Percentiles rank a stretch among this genome's conserved stretches.
These are phyloP conservation scores for Tetrahymena malaccensis DNA, from an alignment of 73 alveolate genomes.

Conservation along the genomic window DNA sequence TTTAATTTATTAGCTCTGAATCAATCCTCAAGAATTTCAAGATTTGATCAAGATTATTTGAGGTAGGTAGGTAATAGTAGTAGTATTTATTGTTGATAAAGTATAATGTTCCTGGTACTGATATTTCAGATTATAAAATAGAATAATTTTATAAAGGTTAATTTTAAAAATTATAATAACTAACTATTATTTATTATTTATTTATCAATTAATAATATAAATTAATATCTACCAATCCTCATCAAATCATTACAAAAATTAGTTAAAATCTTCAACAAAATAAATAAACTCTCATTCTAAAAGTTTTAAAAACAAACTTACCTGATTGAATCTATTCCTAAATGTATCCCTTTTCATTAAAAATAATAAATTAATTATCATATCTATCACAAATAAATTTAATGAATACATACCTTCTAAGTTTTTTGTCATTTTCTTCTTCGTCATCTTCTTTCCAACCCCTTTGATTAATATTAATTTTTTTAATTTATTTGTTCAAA, in stretches of 20 bases:
- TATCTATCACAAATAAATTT: too few relatives aligned
- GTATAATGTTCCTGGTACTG: neutral
- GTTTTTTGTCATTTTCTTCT: neutral
- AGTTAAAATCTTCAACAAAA: neutral
- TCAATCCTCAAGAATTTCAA: neutral
- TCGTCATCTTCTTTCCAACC: neutral
- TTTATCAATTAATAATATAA: too few relatives aligned
- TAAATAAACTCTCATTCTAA: too few relatives aligned
- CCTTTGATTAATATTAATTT: neutral
- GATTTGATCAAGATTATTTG: neutral
- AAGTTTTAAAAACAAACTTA: neutral
- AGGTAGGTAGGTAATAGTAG: neutral
- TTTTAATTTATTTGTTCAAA: neutral
- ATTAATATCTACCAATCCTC: neutral
- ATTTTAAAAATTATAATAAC: neutral
- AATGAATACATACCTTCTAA: neutral
- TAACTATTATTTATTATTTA: neutral
- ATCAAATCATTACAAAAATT: neutral
- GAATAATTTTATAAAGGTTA: neutral
- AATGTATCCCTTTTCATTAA: neutral
- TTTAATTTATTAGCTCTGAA: neutral
- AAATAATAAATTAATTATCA: too few relatives aligned
- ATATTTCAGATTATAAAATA: neutral
- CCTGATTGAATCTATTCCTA: neutral
- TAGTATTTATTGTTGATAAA: neutral